phyloP scores from a whole-genome alignment of 2,329 filamentous ascomycete genomes.

The Parastagonospora nodorum region DNA sequence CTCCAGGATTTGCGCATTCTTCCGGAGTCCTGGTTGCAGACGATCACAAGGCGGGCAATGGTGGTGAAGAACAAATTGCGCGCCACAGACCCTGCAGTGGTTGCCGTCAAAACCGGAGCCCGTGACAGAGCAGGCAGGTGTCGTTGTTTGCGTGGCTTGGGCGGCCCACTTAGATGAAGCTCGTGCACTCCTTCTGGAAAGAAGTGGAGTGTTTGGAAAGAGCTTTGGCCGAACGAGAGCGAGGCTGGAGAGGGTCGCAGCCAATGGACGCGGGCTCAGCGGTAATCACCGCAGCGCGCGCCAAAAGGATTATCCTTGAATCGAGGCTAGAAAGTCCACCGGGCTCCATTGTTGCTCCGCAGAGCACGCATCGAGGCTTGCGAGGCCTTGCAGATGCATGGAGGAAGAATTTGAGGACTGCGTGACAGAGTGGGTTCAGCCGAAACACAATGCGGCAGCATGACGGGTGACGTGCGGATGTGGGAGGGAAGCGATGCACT shows the following conservation, averaged over 20 bases:
- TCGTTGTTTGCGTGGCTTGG: conserved; percentile 2
- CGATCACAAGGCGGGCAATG: conserved; percentile 6
- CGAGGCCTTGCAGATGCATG: conserved; percentile 16
- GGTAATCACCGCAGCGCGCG: conserved; percentile 9
- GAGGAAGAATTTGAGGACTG: conserved; percentile 20
- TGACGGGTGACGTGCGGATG: conserved; percentile 1
- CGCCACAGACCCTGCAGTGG: conserved; percentile 26
- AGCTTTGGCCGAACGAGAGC: conserved; percentile 11
- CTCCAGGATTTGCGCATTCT: conserved; percentile 17
- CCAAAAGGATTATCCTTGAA: conserved; percentile 2
- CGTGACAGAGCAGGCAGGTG: conserved; percentile 10
- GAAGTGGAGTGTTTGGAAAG: conserved; percentile 5
- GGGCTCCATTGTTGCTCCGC: not conserved
- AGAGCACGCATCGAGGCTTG: conserved; percentile 5
- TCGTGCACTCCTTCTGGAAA: conserved; percentile 30
- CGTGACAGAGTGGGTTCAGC: conserved; percentile 20
- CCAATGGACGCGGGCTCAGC: conserved; percentile 8
- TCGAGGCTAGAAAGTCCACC: conserved; percentile 1
- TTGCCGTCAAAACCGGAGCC: conserved; percentile 11
- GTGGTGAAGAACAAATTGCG: conserved; percentile 3
- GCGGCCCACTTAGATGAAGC: conserved; percentile 13
- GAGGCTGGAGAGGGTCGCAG: conserved; percentile 2
- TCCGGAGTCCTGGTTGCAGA: conserved; percentile 9
- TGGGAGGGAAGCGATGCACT: not conserved
- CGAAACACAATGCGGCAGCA: conserved; percentile 13